Conservation (phyloP, 1,284 basidiomycete genomes). For the Coniferiporia sulphurascens region DNA sequence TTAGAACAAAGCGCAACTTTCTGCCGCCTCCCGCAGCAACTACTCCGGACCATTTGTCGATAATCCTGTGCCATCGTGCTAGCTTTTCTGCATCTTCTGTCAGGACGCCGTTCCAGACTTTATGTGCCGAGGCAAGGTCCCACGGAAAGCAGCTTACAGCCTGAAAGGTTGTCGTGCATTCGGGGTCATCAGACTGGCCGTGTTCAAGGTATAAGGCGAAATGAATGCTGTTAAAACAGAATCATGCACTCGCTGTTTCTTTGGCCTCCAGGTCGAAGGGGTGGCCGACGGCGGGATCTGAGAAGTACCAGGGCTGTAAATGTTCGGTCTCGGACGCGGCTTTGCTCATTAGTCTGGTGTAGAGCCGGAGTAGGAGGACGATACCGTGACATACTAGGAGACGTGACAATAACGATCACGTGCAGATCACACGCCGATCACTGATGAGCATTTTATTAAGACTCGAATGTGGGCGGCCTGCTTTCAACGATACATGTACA, state of each 20-base stretch:
- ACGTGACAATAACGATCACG: too few relatives aligned
- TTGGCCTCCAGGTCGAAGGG: constrained; percentile 12
- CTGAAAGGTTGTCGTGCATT: neutral
- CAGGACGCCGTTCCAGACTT: constrained; percentile 14
- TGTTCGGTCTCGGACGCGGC: neutral
- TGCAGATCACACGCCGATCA: neutral
- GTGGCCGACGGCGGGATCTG: neutral
- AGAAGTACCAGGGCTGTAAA: constrained; percentile 5
- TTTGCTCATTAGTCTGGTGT: too few relatives aligned
- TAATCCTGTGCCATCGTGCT: constrained; percentile 10
- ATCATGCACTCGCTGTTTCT: constrained; percentile 7
- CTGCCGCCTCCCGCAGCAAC: constrained; percentile 15
- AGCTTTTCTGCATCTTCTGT: constrained; percentile 3
- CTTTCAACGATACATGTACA: constrained; percentile 11
- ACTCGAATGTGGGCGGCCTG: too few relatives aligned
- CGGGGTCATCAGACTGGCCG: neutral
- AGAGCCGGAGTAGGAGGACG: too few relatives aligned
- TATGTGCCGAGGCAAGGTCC: constrained; percentile 1
- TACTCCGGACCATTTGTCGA: constrained; percentile 15
- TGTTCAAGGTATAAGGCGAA: neutral
- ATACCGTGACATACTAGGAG: too few relatives aligned
- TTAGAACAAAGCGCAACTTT: constrained; percentile 13
- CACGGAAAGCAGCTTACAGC: constrained; percentile 16
- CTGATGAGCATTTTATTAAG: neutral
- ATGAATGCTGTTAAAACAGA: neutral